Conservation (phyloP, 75 land plant genomes). For the Pinus albicaulis region DNA sequence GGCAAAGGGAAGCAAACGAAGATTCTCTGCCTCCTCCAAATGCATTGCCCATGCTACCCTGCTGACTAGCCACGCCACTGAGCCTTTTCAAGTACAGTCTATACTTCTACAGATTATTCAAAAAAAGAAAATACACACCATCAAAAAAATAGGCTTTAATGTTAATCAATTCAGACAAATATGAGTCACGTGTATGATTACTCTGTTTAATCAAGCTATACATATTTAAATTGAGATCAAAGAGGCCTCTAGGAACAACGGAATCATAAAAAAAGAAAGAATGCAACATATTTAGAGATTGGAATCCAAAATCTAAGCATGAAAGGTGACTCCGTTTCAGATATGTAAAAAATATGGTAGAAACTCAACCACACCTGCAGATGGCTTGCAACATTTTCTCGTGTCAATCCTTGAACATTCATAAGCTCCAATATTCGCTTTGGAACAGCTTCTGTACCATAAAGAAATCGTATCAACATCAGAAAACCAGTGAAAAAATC, state of each 20-base stretch:
- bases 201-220: not conserved
- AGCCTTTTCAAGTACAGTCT: conserved; percentile 67
- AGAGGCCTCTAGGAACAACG: not conserved
- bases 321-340: not conserved
- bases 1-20: conserved; percentile 29
- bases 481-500: conserved; percentile 6
- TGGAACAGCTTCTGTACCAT: conserved; percentile 84
- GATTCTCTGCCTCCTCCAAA: conserved; percentile 42
- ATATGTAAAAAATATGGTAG: not conserved
- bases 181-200: not conserved
- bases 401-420: conserved; percentile 79
- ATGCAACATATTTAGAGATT: not conserved
- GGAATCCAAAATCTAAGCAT: not conserved
- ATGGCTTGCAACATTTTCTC: conserved; percentile 98
- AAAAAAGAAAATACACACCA: not conserved
- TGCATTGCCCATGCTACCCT: conserved; percentile 47
- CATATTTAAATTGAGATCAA: not conserved
- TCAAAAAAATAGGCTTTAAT: not conserved
- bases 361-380: conserved; percentile 59
- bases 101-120: conserved; percentile 52
- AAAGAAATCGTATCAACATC: conserved; percentile 3
- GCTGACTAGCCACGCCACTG: conserved; percentile 60
- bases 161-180: not conserved
- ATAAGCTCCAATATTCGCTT: conserved; percentile 88
- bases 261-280: not conserved